Evolutionary conservation across 1,139 yeast species (phyloP).

Genomic region (Lodderomyces theae): DNA sequence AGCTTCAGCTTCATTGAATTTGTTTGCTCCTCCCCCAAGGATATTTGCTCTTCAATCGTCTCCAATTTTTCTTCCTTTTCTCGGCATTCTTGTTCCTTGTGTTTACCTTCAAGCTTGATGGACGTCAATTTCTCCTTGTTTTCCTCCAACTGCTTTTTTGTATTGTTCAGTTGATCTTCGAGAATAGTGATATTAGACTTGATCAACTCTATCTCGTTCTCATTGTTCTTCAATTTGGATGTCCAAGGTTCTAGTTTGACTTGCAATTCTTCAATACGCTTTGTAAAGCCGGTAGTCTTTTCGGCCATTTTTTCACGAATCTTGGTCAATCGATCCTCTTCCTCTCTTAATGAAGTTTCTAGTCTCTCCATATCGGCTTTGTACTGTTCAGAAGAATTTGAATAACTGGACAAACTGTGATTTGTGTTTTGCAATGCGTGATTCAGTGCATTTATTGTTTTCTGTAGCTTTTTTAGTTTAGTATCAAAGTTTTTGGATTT

Average conservation of each 20-base stretch:
- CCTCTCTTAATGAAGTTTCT: slow-evolving; percentile 45
- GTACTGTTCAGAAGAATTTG: slow-evolving; percentile 41
- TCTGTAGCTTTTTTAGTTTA: slow-evolving; percentile 62
- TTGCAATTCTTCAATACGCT: slow-evolving; percentile 62
- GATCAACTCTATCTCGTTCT: slow-evolving; percentile 63
- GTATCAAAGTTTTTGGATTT: slow-evolving; percentile 60
- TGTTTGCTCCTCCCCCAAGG: slow-evolving; percentile 59
- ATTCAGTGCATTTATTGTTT: slow-evolving; percentile 40
- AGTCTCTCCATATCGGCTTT: slow-evolving; percentile 45
- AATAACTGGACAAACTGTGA: slow-evolving; percentile 45
- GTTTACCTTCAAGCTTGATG: slow-evolving; percentile 52
- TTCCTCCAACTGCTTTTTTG: slow-evolving; percentile 45
- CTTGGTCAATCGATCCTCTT: slow-evolving; percentile 54
- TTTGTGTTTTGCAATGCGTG: slow-evolving; percentile 41
- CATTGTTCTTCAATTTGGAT: slow-evolving; percentile 61
- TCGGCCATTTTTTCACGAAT: slow-evolving; percentile 68
- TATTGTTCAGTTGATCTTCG: slow-evolving; percentile 43
- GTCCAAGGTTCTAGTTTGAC: slow-evolving; percentile 82
- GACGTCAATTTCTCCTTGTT: slow-evolving; percentile 47
- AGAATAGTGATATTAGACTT: slow-evolving; percentile 65
- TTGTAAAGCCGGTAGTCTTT: slow-evolving; percentile 66
- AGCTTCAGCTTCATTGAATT: slow-evolving; percentile 46
- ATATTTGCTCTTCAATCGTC: slow-evolving; percentile 52
- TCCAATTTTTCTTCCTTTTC: slow-evolving; percentile 44
- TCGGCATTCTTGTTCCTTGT: slow-evolving; percentile 46